These are phyloP conservation scores for Cunninghamia lanceolata DNA, from an alignment of 75 land plant genomes.

Conservation along the genomic window DNA sequence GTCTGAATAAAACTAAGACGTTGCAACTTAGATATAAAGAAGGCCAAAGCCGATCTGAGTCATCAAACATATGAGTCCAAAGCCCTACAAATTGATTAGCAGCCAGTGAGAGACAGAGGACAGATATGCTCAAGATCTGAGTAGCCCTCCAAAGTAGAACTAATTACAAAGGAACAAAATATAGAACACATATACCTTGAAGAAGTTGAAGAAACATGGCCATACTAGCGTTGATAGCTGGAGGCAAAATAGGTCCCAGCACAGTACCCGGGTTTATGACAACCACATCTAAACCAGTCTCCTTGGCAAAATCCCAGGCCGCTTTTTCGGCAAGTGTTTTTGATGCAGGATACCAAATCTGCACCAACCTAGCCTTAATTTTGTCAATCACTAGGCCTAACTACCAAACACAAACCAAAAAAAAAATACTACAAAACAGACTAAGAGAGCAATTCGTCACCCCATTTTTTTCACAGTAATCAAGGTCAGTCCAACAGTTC, in stretches of 20 bases:
- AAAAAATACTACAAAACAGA: neutral
- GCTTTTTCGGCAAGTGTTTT: constrained; percentile 76
- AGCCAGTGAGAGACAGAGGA: neutral
- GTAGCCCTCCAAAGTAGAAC: neutral
- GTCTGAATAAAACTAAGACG: neutral
- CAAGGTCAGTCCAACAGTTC: constrained; percentile 72
- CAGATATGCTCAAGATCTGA: neutral
- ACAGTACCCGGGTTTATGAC: constrained; percentile 82
- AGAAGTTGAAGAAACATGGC: constrained; percentile 44
- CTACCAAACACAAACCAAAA: neutral
- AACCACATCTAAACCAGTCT: constrained; percentile 58
- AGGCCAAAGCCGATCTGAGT: neutral
- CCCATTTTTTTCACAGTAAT: constrained; percentile 57
- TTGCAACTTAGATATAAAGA: neutral
- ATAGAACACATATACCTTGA: constrained; percentile 35
- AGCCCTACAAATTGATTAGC: neutral
- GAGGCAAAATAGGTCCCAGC: constrained; percentile 66
- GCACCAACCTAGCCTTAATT: neutral
- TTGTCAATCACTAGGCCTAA: neutral
- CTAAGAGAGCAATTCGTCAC: constrained; percentile 17
- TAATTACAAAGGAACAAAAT: neutral
- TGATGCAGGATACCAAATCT: constrained; percentile 73
- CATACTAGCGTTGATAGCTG: constrained; percentile 69
- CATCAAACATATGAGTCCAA: neutral
- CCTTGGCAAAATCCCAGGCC: constrained; percentile 67